Percentiles rank a stretch among this genome's conserved stretches.
Conservation (phyloP, 352 stramenopile species). For the Ophiocytium majus region DNA sequence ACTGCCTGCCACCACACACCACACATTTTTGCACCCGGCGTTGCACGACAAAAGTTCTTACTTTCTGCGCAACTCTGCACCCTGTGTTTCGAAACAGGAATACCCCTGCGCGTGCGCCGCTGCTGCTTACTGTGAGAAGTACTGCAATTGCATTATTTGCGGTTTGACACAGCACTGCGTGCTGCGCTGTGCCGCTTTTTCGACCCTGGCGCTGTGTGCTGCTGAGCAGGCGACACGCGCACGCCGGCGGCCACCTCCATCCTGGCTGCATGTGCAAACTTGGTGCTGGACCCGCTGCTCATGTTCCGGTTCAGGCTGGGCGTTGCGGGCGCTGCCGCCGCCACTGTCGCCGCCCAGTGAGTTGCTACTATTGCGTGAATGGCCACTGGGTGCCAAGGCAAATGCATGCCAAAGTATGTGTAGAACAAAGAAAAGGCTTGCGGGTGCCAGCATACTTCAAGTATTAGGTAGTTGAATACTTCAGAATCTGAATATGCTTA, state of each 20-base stretch:
- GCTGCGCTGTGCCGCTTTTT: neutral
- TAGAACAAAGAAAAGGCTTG: too few species aligned
- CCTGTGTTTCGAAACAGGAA: neutral
- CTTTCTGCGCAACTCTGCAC: too few species aligned
- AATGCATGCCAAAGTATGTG: too few species aligned
- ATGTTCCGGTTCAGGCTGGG: slow-evolving; percentile 53
- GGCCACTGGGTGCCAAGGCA: too few species aligned
- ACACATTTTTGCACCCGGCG: too few species aligned
- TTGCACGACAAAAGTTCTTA: too few species aligned
- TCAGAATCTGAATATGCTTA: too few species aligned
- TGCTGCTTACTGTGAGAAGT: neutral
- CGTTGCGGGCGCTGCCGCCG: slow-evolving; percentile 42
- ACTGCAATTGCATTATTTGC: neutral
- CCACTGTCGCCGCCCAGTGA: slow-evolving; percentile 48
- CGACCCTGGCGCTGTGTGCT: neutral
- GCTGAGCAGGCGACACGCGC: slow-evolving; percentile 32
- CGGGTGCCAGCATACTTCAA: too few species aligned
- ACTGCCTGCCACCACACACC: too few species aligned
- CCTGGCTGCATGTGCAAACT: slow-evolving; percentile 43
- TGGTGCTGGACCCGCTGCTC: slow-evolving; percentile 50
- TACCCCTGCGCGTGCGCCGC: neutral
- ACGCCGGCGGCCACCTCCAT: slow-evolving; percentile 43
- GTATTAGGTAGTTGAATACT: too few species aligned
- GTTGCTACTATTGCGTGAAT: too few species aligned
- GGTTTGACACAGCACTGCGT: neutral